Conservation (phyloP, 495 filamentous ascomycete species). For the Aspergillus panamensis region DNA sequence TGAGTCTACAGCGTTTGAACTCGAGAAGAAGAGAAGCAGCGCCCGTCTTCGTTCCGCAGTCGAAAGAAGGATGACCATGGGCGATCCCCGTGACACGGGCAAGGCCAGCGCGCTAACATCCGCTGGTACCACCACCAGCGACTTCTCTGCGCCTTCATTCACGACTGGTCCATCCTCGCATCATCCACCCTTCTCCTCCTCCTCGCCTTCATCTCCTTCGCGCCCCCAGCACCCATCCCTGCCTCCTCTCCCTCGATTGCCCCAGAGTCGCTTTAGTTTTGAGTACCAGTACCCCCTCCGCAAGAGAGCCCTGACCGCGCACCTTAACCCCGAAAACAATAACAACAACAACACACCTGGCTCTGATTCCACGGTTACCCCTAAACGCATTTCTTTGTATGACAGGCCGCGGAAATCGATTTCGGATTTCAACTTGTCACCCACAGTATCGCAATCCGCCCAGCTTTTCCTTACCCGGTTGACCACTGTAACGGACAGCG, state of each 20-base stretch:
- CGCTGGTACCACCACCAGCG: constrained; percentile 16
- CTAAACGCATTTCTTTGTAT: constrained; percentile 22
- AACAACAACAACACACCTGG: constrained; percentile 16
- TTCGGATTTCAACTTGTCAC: constrained; percentile 13
- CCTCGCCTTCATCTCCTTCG: constrained; percentile 16
- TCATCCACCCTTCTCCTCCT: constrained; percentile 12
- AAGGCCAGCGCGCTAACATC: constrained; percentile 27
- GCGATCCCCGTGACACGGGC: constrained; percentile 29
- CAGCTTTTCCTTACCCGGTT: constrained; percentile 12
- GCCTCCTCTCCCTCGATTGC: constrained; percentile 16
- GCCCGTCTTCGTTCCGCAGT: constrained; percentile 6
- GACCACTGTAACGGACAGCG: constrained; percentile 14
- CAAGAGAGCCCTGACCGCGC: constrained; percentile 23
- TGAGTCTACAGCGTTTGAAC: background rate
- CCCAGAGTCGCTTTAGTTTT: constrained; percentile 29
- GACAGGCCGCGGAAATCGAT: constrained; percentile 24
- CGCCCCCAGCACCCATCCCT: constrained; percentile 9
- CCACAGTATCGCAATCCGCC: constrained; percentile 10
- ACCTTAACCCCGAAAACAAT: constrained; percentile 15
- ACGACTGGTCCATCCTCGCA: background rate
- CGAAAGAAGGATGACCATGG: constrained; percentile 16
- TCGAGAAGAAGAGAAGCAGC: background rate
- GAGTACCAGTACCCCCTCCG: constrained; percentile 25
- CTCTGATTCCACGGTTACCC: constrained; percentile 12
- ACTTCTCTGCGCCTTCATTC: constrained; percentile 12